These are phyloP conservation scores for Hypoxylon fragiforme DNA, from an alignment of 495 filamentous ascomycete species.

Conservation along the genomic window DNA sequence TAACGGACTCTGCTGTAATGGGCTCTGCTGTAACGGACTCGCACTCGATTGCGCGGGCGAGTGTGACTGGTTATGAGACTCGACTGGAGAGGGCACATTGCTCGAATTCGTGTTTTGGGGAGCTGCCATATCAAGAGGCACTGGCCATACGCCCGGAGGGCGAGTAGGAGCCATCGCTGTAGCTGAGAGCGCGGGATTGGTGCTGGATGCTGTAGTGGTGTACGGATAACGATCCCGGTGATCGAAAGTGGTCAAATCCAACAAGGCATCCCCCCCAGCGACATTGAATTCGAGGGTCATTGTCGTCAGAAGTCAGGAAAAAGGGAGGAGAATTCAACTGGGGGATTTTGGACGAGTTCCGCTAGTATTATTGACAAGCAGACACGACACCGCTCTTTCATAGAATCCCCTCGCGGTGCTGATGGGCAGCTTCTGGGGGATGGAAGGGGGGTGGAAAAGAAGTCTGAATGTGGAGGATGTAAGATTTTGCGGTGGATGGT, in stretches of 20 bases:
- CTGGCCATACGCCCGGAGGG: conserved; percentile 45
- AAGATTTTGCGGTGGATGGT: conserved; percentile 41
- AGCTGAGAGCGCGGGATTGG: conserved; percentile 45
- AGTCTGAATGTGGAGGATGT: conserved; percentile 39
- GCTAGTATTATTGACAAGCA: conserved; percentile 44
- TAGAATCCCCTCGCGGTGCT: conserved; percentile 34
- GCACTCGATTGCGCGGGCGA: conserved; percentile 48
- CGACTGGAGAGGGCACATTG: conserved; percentile 49
- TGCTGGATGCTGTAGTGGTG: conserved; percentile 46
- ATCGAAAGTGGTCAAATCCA: conserved; percentile 59
- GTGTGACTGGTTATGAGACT: conserved; percentile 50
- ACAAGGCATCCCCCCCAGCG: conserved; percentile 53
- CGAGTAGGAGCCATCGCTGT: conserved; percentile 50
- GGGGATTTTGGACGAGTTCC: conserved; percentile 41
- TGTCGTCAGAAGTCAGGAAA: conserved; percentile 44
- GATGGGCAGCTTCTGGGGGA: conserved; percentile 31
- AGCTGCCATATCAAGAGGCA: conserved; percentile 50
- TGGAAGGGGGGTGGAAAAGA: conserved; percentile 28
- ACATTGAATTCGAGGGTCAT: conserved; percentile 62
- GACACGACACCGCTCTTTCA: conserved; percentile 46
- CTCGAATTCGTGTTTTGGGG: conserved; percentile 47
- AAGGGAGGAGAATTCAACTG: conserved; percentile 38
- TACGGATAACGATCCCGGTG: conserved; percentile 57
- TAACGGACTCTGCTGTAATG: conserved; percentile 51
- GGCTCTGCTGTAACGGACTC: conserved; percentile 53